A percentile compares a stretch with the other conserved stretches of the same genome.
phyloP scores from a whole-genome alignment of 1,284 basidiomycete species.

The Ceratobasidium sp. region DNA sequence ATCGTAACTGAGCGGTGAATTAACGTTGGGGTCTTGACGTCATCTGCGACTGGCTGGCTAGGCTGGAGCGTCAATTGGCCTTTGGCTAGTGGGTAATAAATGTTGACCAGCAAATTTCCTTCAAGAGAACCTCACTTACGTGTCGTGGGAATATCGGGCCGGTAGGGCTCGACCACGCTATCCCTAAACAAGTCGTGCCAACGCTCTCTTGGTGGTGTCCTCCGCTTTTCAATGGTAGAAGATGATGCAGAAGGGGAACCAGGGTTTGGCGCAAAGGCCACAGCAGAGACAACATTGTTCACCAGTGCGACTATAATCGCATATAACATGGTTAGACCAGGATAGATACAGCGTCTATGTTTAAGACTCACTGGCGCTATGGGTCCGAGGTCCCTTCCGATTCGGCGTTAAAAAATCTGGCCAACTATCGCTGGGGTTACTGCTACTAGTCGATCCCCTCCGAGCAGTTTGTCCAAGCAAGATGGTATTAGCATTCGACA shows the following conservation, averaged over 20 bases:
- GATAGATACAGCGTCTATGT: neutral
- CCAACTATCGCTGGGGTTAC: neutral
- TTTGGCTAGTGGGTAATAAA: neutral
- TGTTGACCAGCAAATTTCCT: neutral
- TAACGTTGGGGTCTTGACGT: neutral
- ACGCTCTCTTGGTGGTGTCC: neutral
- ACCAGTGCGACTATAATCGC: slow-evolving; percentile 1
- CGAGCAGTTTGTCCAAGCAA: slow-evolving; percentile 13
- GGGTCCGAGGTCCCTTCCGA: neutral
- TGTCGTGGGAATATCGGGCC: neutral
- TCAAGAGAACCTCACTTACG: neutral
- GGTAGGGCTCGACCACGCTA: neutral
- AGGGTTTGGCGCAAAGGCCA: slow-evolving; percentile 18
- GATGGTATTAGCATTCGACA: neutral
- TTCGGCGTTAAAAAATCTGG: neutral
- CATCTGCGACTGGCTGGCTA: neutral
- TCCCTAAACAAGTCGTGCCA: slow-evolving; percentile 3
- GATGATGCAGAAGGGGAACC: neutral
- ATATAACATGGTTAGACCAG: neutral
- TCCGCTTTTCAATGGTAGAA: neutral
- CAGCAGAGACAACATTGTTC: slow-evolving; percentile 1
- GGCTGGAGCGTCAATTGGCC: neutral
- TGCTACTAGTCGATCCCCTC: neutral
- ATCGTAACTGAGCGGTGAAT: neutral
- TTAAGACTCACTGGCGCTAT: neutral